Base-by-base conservation (phyloP, 331 rosid genomes). In the Quercus lobata region DNA sequence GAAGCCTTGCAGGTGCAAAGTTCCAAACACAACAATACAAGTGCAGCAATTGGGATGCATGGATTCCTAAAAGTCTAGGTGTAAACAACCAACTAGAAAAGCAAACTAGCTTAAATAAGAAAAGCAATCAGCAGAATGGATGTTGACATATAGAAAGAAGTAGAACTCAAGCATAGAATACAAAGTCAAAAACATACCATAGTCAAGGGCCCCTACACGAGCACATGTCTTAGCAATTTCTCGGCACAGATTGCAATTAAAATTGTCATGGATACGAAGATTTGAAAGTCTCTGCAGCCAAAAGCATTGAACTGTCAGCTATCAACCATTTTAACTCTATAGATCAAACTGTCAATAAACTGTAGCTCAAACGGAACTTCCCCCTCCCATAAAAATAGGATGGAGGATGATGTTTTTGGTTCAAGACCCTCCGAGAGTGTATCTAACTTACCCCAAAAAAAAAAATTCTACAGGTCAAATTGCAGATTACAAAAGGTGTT, bases 181-280 rank as follows among this genome's bases (percentile, higher is more conserved):
- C 54, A 37, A 27, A 76, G 17, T 55, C 14, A 63, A 32, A 30
- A 29, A 35, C 87, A 60, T 90, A 96, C 99, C 99, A 77, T 84
- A 89, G 53, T 90, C 86, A 21, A 93, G 76, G 22, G 97, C 96
- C 56, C 94, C 98, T 5, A 84, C 97, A 68, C 88, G 89, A 79
- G 74, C 88, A 76, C 97, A 96, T 12, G 94, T 90, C 87, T 91
- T 96, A 37, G 98, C 73, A 80, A 96, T 90, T 83, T 93, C 97
- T 72, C 84, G 94, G 69, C 98, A 96, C 17, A 96, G 97, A 57
- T 90, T 85, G 82, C 85, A 74, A 83, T 96, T 93, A 70, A 90
- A 96, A 69, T 96, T 69, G 1, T 80, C 83, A 84, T 89, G 90
- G 79, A 96, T 96, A 30, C 97, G 93, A 76, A 96, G 97, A 85